phyloP scores from a whole-genome alignment of 805 yeast genomes.

The Candida vartiovaarae region DNA sequence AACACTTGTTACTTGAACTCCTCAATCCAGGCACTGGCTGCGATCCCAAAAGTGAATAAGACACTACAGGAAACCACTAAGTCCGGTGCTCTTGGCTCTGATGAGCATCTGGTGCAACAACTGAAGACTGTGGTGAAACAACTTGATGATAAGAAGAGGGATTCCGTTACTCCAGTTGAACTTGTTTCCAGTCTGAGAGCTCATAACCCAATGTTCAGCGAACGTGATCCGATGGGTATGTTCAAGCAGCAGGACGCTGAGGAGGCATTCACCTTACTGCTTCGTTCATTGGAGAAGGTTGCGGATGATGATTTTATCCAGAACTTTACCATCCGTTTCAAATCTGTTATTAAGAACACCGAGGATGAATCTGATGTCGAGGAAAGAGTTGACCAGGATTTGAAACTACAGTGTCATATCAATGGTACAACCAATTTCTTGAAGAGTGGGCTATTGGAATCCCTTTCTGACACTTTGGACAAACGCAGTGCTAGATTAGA shows the following conservation, averaged over 20 bases:
- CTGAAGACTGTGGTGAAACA: slow-evolving; percentile 37
- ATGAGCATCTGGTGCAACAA: slow-evolving; percentile 39
- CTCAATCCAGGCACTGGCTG: slow-evolving; percentile 78
- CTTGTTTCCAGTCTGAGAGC: slow-evolving; percentile 61
- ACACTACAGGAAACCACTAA: slow-evolving; percentile 44
- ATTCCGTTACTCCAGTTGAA: slow-evolving; percentile 59
- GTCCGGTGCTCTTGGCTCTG: slow-evolving; percentile 28
- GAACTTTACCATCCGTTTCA: slow-evolving; percentile 60
- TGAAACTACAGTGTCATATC: slow-evolving; percentile 86
- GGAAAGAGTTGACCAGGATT: slow-evolving; percentile 46
- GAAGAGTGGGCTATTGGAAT: slow-evolving; percentile 72
- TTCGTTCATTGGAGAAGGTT: slow-evolving; percentile 42
- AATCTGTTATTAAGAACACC: slow-evolving; percentile 54
- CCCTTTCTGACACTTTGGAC: slow-evolving; percentile 70
- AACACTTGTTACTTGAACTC: slow-evolving; percentile 95
- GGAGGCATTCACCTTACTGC: slow-evolving; percentile 81
- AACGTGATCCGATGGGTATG: slow-evolving; percentile 57
- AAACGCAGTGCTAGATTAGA: slow-evolving; percentile 68
- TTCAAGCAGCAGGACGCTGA: slow-evolving; percentile 98
- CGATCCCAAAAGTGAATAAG: slow-evolving; percentile 65
- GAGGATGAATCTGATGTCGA: slow-evolving; percentile 45
- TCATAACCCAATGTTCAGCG: slow-evolving; percentile 84
- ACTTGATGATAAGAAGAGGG: slow-evolving; percentile 32
- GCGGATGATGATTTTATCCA: slow-evolving; percentile 44
- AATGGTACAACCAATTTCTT: slow-evolving; percentile 78